Base-by-base conservation (phyloP, 306 rosid genomes). In the Lotus japonicus region DNA sequence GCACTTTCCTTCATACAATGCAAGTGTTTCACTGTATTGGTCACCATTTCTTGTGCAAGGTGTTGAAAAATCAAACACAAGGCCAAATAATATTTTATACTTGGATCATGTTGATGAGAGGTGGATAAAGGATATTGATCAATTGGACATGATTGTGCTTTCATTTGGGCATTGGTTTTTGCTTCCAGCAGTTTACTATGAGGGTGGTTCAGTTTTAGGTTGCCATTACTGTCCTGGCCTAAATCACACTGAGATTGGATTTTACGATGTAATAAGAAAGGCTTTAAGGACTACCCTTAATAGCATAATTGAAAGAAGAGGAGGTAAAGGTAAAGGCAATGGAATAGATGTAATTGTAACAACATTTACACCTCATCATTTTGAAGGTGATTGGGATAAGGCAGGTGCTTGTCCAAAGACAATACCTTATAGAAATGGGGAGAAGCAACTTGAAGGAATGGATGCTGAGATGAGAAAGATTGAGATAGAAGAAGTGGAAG, bases 341-440 rank as follows among this genome's bases (percentile, higher is more conserved):
- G 86, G 51, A 45, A 66, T 92, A 15, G 78, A 78, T 46, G 85
- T 84, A 1, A 12, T 88, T 46, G 57, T 89, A 70, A 88, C 95
- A 3, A 89, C 96, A 45, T 92, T 89, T 77, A 78, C 98, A n/a
- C 98, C 98, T 0, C 76, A 89, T 0, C 98, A 92, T 77, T 92
- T 92, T 31, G 98, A 92, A 80, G 96, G 92, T n/a, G 95, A 83
- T 1, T 92, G 98, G 98, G 96, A 92, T 58, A 82, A 84, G 55
- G 82, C 82, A 3, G 96, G 95, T 70, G 95, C 98, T 2, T 92
- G 98, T 79, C 80, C 96, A 0, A 89, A 83, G 69, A 83, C 72
- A 3, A 19, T 42, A 81, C 98, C 98, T 15, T 86, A 71, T 15
- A 56, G 42, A 11, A 81, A 74, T 36, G 75, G 23, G 3, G 91